Evolutionary conservation across 371 early-diverging fungal genomes (phyloP).

Genomic region (Apophysomyces elegans): DNA sequence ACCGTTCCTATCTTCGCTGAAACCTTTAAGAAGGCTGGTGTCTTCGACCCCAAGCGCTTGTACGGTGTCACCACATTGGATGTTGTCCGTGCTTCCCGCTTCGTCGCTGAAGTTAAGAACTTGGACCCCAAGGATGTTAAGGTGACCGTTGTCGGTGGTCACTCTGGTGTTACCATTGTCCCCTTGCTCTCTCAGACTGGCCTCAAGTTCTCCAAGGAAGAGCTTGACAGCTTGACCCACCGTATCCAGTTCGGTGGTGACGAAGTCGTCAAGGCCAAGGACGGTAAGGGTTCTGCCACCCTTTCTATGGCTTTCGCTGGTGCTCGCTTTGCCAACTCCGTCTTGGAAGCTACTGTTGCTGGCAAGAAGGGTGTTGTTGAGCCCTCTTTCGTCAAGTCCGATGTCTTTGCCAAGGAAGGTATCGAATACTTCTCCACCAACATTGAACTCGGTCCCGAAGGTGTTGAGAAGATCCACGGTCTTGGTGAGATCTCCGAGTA

Average conservation of each 20-base stretch:
- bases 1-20: slow-evolving; percentile 99
- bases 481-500: slow-evolving; percentile 84
- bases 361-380: slow-evolving; percentile 91
- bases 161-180: slow-evolving; percentile 98
- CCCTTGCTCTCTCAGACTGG: slow-evolving; percentile 93
- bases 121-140: slow-evolving; percentile 76
- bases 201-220: slow-evolving; percentile 84
- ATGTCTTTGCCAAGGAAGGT: slow-evolving; percentile 65
- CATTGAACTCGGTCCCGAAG: slow-evolving; percentile 93
- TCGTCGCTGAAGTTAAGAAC: slow-evolving; percentile 86
- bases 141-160: slow-evolving; percentile 97
- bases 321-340: slow-evolving; percentile 92
- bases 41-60: slow-evolving; percentile 92
- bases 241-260: slow-evolving; percentile 99
- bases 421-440: slow-evolving; percentile 96
- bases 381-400: slow-evolving; percentile 92
- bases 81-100: slow-evolving; percentile 97
- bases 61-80: slow-evolving; percentile 99
- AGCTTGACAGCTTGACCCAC: slow-evolving; percentile 91
- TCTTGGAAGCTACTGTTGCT: slow-evolving; percentile 86
- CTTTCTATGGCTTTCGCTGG: slow-evolving; percentile 99
- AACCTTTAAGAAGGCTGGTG: slow-evolving; percentile 92
- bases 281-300: slow-evolving; percentile 97
- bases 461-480: slow-evolving; percentile 92
- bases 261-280: slow-evolving; percentile 99